Conservation (phyloP, 169 alveolate genomes). For the Amoebophrya sp. region DNA sequence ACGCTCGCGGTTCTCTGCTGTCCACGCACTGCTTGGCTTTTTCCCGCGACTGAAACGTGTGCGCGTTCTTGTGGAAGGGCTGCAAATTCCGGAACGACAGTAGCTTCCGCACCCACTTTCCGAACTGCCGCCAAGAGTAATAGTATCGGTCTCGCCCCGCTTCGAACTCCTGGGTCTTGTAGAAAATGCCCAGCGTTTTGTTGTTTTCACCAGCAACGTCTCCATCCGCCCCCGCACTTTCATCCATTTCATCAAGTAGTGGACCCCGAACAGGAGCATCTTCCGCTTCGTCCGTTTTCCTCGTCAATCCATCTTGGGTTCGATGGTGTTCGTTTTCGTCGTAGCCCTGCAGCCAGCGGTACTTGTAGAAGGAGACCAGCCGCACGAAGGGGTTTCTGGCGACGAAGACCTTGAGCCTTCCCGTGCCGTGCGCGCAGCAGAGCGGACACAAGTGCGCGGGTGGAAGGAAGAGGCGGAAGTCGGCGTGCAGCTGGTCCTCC, state of each 20-base stretch:
- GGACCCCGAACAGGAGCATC: no score
- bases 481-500: neutral
- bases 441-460: neutral
- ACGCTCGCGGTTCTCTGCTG: neutral
- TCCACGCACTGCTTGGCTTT: neutral
- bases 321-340: neutral
- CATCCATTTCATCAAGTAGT: no score
- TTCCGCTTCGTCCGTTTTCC: no score
- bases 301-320: neutral
- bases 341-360: neutral
- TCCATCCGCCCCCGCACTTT: neutral
- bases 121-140: neutral
- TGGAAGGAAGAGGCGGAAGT: neutral
- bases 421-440: neutral
- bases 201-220: neutral
- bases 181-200: neutral
- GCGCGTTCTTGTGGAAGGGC: neutral
- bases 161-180: neutral
- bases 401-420: neutral
- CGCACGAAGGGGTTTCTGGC: neutral
- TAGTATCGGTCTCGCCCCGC: neutral
- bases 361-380: neutral
- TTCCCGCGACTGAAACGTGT: neutral
- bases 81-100: neutral
- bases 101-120: neutral